Percentiles rank a stretch among this genome's conserved stretches.
Evolutionary conservation across 306 rosid genomes (phyloP).

Genomic region (Corylus americana): DNA sequence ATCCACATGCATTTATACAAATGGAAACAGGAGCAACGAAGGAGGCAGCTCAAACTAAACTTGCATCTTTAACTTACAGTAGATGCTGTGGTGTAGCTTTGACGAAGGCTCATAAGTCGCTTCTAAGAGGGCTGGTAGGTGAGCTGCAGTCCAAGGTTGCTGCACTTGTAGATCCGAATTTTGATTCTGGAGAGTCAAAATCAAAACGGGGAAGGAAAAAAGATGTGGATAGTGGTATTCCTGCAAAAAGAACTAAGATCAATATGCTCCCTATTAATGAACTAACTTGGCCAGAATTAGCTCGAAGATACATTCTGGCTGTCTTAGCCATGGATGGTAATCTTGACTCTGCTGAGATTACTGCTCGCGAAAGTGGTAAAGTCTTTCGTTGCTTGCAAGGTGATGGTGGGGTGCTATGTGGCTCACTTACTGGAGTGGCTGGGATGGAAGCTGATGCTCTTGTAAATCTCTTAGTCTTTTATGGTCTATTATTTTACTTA

Average conservation of each 20-base stretch:
- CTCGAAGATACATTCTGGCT: slow-evolving; percentile 81
- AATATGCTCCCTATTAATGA: slow-evolving; percentile 90
- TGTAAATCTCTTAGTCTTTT: slow-evolving; percentile 54
- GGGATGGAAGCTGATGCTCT: slow-evolving; percentile 99
- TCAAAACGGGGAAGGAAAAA: slow-evolving; percentile 91
- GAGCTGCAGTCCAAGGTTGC: slow-evolving; percentile 93
- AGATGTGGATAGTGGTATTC: slow-evolving; percentile 66
- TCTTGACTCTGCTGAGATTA: slow-evolving; percentile 84
- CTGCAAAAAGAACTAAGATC: slow-evolving; percentile 65
- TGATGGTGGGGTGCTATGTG: slow-evolving; percentile 99
- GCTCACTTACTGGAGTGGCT: slow-evolving; percentile 93
- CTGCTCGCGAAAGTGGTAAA: slow-evolving; percentile 88
- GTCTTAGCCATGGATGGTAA: slow-evolving; percentile 91
- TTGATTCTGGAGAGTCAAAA: slow-evolving; percentile 88
- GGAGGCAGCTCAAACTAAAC: slow-evolving; percentile 73
- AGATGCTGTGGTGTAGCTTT: slow-evolving; percentile 83
- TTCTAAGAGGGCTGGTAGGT: slow-evolving; percentile 75
- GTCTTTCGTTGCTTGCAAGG: slow-evolving; percentile 96
- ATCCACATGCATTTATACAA: slow-evolving; percentile 69
- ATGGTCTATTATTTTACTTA: slow-evolving; percentile 1
- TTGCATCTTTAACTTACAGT: slow-evolving; percentile 65
- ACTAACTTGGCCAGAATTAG: slow-evolving; percentile 98
- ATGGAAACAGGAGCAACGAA: slow-evolving; percentile 80
- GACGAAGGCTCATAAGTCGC: slow-evolving; percentile 83
- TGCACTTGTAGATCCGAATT: slow-evolving; percentile 88